These are phyloP conservation scores for Penium margaritaceum DNA, from an alignment of 139 green algal genomes.

Conservation along the genomic window DNA sequence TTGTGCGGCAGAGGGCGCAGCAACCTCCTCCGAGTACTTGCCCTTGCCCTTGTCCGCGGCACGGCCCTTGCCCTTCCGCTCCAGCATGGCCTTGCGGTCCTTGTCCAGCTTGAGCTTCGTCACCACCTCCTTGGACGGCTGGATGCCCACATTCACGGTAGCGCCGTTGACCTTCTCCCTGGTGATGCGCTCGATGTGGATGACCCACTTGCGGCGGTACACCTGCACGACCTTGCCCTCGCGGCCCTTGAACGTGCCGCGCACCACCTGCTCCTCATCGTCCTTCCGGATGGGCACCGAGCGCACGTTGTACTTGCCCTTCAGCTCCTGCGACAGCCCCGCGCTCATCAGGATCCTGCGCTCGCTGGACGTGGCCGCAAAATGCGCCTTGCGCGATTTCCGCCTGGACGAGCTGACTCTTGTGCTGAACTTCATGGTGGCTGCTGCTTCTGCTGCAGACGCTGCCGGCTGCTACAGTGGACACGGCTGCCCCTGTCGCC, in stretches of 20 bases:
- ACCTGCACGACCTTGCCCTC: constrained; percentile 94
- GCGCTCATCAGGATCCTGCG: constrained; percentile 92
- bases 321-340: constrained; percentile 79
- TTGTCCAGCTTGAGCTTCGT: constrained; percentile 99
- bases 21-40: constrained; percentile 52
- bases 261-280: constrained; percentile 91
- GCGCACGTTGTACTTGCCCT: constrained; percentile 75
- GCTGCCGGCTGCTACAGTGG: too few species aligned
- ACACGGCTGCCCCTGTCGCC: too few species aligned
- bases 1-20: too few species aligned
- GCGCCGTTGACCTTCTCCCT: constrained; percentile 96
- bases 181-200: constrained; percentile 96
- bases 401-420: constrained; percentile 71
- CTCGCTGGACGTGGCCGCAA: constrained; percentile 81
- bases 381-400: constrained; percentile 97
- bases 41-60: constrained; percentile 70
- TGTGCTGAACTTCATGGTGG: too few species aligned
- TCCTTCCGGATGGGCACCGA: constrained; percentile 94
- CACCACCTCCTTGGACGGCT: constrained; percentile 93
- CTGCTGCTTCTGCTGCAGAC: too few species aligned
- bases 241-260: constrained; percentile 91
- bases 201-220: constrained; percentile 98
- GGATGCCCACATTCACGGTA: constrained; percentile 89
- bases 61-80: constrained; percentile 76
- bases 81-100: constrained; percentile 78